Evolutionary conservation across 2,329 filamentous ascomycete species (phyloP), one percentile per base, ranked within the genome.

Genomic region (Metarhizium robertsii): DNA sequence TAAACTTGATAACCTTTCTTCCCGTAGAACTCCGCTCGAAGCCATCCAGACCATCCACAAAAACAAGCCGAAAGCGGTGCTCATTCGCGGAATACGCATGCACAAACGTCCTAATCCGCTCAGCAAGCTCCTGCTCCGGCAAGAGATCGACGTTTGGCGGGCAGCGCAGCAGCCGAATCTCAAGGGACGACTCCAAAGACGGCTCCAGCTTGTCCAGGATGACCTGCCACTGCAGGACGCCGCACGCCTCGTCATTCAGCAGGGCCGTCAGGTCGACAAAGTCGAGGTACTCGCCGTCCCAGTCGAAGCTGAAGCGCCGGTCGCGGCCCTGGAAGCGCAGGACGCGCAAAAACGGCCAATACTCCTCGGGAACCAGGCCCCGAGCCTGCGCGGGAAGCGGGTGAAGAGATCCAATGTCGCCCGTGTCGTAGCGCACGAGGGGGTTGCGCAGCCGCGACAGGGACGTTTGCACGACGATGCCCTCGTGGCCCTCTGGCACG

Each of bases 201-300:
- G 59, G 61, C 14, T 66, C 60, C 45, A 67, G 53, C 53, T 61
- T 65, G 13, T 64, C 59, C 4, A 75, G 48, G 2, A 76, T 66
- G 1, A 75, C 60, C 56, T 77, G 74, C 71, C 73, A 77, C 43
- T 77, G 69, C 0, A 77, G 53, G 2, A 76, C 53, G 0, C 67
- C 67, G 4, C 56, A 66, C 2, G 64, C 55, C 0, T 56, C 46
- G 0, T 65, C 59, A 0, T 58, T 59, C 51, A 71, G 61, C 0
- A 69, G 11, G 0, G 56, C 45, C 0, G 61, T 47, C 0, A 76
- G 38, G 0, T 57, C 63, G 0, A 62, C 57, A 29, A 76, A 72
- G 1, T 74, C 68, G 14, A 72, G 64, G 30, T 75, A 73, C 4
- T 61, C 61, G 0, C 66, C 72, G 25, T 67, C 69, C 68, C 72